A percentile compares a stretch with the other conserved stretches of the same genome.
Conservation (phyloP, 768 basidiomycete genomes). For the Basidioascus undulatus region DNA sequence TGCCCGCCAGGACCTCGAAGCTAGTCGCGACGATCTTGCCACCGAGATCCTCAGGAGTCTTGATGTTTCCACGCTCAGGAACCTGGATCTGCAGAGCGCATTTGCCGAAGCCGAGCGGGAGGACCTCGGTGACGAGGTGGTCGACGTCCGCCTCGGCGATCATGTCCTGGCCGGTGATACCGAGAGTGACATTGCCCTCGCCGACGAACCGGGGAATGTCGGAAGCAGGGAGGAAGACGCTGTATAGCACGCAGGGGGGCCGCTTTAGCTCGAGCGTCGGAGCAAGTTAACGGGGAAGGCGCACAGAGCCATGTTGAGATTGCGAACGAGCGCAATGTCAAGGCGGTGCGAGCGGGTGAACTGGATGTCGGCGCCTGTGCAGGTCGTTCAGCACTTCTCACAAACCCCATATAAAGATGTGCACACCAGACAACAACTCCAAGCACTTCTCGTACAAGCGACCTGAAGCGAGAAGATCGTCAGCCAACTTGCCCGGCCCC, state of each 20-base stretch:
- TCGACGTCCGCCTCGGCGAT: slow-evolving; percentile 76
- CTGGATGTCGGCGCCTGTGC: slow-evolving; percentile 73
- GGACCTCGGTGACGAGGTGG: slow-evolving; percentile 44
- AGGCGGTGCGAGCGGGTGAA: slow-evolving; percentile 67
- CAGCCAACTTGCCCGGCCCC: not conserved
- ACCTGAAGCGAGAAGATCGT: slow-evolving; percentile 23
- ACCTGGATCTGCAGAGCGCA: slow-evolving; percentile 64
- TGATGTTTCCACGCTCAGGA: slow-evolving; percentile 45
- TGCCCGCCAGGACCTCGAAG: slow-evolving; percentile 64
- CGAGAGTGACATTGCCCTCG: slow-evolving; percentile 85
- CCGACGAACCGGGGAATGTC: slow-evolving; percentile 98
- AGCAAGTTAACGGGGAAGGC: slow-evolving; percentile 14
- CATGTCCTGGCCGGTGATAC: slow-evolving; percentile 95
- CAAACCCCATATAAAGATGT: not conserved
- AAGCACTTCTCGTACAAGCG: slow-evolving; percentile 77
- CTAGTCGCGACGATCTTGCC: slow-evolving; percentile 87
- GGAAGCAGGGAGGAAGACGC: slow-evolving; percentile 84
- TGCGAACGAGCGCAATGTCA: slow-evolving; percentile 80
- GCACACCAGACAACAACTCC: slow-evolving; percentile 52
- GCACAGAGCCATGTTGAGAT: slow-evolving; percentile 81
- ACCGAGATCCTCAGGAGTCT: slow-evolving; percentile 50
- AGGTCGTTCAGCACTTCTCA: not conserved
- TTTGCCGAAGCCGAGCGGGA: slow-evolving; percentile 77
- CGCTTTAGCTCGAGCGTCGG: not conserved
- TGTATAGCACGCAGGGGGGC: slow-evolving; percentile 16